A percentile compares a stretch with the other conserved stretches of the same genome.
Conservation (phyloP, 192 early-diverging fungal species). For the Coemansia sp. region DNA sequence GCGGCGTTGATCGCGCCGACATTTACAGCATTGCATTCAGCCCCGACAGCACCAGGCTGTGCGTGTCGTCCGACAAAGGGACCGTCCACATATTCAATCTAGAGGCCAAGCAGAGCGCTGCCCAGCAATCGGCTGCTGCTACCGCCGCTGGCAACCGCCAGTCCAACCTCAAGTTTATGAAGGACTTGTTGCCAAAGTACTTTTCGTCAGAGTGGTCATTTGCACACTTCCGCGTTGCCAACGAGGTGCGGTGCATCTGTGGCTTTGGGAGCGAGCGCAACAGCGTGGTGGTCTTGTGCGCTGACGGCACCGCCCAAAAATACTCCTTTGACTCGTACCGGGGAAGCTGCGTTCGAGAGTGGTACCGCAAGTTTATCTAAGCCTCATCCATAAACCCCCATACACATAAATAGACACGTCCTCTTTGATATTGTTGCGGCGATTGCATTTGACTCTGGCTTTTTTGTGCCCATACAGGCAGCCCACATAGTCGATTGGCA, state of each 20-base stretch:
- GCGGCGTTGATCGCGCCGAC: constrained; percentile 84
- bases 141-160: constrained; percentile 51
- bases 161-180: constrained; percentile 68
- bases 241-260: constrained; percentile 76
- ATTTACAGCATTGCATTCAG: constrained; percentile 92
- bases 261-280: constrained; percentile 79
- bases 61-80: constrained; percentile 86
- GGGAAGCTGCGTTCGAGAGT: constrained; percentile 49
- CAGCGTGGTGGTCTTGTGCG: constrained; percentile 78
- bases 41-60: constrained; percentile 69
- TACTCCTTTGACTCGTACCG: constrained; percentile 74
- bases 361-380: constrained; percentile 55
- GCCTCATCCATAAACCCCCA: background rate
- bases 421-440: background rate
- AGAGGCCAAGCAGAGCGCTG: constrained; percentile 47
- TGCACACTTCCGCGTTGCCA: constrained; percentile 77
- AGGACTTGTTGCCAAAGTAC: constrained; percentile 85
- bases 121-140: constrained; percentile 15
- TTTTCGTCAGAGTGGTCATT: constrained; percentile 95
- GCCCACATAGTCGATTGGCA: background rate
- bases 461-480: background rate
- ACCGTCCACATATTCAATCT: constrained; percentile 94
- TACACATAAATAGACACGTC: background rate
- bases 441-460: background rate
- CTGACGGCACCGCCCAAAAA: constrained; percentile 83